Conservation (phyloP, 2,329 filamentous ascomycete genomes). For the Shiraia bambusicola region DNA sequence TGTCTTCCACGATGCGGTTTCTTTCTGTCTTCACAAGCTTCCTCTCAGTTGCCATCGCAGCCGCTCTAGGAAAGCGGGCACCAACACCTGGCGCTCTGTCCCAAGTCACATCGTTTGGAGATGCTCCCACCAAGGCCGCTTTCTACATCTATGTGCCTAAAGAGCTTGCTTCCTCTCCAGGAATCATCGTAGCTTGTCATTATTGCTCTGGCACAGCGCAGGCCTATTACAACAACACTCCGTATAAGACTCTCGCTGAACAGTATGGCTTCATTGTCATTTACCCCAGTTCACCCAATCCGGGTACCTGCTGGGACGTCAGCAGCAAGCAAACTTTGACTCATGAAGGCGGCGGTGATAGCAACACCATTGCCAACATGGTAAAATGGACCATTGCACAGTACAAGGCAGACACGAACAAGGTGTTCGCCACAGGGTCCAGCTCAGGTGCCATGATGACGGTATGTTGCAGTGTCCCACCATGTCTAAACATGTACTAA, state of each 20-base stretch:
- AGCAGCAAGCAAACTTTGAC: slow-evolving; percentile 56
- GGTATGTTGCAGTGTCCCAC: slow-evolving; percentile 17
- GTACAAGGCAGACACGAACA: slow-evolving; percentile 54
- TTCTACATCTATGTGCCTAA: slow-evolving; percentile 57
- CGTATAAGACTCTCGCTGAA: slow-evolving; percentile 57
- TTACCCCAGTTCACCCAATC: slow-evolving; percentile 57
- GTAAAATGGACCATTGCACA: slow-evolving; percentile 55
- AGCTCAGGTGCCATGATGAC: slow-evolving; percentile 61
- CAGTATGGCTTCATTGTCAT: slow-evolving; percentile 62
- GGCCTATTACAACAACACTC: slow-evolving; percentile 52
- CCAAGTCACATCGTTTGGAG: slow-evolving; percentile 47
- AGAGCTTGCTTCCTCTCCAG: slow-evolving; percentile 49
- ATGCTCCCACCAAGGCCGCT: slow-evolving; percentile 51
- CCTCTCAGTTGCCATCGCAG: slow-evolving; percentile 25
- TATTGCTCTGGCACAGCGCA: slow-evolving; percentile 59
- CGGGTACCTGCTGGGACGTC: slow-evolving; percentile 62
- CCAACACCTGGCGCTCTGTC: slow-evolving; percentile 33
- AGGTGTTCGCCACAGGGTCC: slow-evolving; percentile 58
- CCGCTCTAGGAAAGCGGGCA: slow-evolving; percentile 27
- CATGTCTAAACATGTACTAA: slow-evolving; percentile 4
- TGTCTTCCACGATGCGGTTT: slow-evolving; percentile 24
- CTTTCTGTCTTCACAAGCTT: slow-evolving; percentile 20
- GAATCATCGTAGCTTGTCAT: slow-evolving; percentile 57
- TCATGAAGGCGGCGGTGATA: slow-evolving; percentile 60
- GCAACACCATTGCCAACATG: slow-evolving; percentile 61